These are phyloP conservation scores for Termitomyces sp. DNA, from an alignment of 768 basidiomycete species.

Conservation along the genomic window DNA sequence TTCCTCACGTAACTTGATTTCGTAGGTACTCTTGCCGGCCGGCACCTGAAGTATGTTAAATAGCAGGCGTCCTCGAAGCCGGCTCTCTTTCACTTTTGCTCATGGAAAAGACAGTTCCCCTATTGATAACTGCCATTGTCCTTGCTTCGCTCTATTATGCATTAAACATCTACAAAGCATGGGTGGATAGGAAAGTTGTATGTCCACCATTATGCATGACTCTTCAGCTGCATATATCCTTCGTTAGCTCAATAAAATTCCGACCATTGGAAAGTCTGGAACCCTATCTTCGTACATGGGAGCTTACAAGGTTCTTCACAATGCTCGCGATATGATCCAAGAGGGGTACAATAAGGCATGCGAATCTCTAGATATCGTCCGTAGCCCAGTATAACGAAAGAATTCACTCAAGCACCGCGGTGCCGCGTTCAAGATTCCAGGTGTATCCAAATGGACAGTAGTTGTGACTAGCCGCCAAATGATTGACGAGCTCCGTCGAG, in stretches of 20 bases:
- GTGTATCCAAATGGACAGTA: constrained; percentile 37
- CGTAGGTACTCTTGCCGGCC: background rate
- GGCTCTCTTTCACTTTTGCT: background rate
- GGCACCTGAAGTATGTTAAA: background rate
- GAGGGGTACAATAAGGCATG: constrained; percentile 27
- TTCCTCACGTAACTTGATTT: background rate
- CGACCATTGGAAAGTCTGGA: constrained; percentile 25
- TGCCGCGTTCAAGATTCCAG: constrained; percentile 34
- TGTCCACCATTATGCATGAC: background rate
- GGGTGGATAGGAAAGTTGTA: background rate
- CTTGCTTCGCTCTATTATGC: constrained; percentile 3
- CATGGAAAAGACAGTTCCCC: background rate
- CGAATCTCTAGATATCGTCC: background rate
- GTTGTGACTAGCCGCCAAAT: constrained; percentile 34
- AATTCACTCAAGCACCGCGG: constrained; percentile 9
- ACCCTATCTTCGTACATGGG: constrained; percentile 24
- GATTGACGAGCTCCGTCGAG: constrained; percentile 43
- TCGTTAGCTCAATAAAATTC: constrained; percentile 19
- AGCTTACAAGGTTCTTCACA: constrained; percentile 17
- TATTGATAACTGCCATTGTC: background rate
- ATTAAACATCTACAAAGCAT: background rate
- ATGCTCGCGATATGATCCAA: constrained; percentile 21
- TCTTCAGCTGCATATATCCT: background rate
- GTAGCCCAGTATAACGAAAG: background rate
- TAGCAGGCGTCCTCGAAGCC: background rate